Evolutionary conservation across 2,329 filamentous ascomycete species (phyloP).

Genomic region (Canariomyces notabilis): DNA sequence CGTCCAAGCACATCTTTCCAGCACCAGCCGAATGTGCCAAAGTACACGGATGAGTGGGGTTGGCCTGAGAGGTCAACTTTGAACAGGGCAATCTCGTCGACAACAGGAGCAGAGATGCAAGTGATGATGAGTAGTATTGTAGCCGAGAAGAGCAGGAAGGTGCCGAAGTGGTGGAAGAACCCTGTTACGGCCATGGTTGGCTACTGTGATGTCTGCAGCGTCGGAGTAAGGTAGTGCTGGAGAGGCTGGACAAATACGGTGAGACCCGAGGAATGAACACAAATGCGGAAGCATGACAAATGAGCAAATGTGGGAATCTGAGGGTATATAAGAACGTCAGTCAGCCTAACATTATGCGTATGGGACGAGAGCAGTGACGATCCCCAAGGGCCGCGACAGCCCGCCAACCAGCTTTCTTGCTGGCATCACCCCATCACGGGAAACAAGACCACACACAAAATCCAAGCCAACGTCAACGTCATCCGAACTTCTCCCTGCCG

Average conservation of each 20-base stretch:
- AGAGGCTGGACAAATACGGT: neutral
- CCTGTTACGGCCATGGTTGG: slow-evolving; percentile 43
- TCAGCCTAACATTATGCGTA: neutral
- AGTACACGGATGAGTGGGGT: slow-evolving; percentile 5
- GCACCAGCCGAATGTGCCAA: slow-evolving; percentile 59
- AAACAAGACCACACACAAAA: neutral
- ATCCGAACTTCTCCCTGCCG: neutral
- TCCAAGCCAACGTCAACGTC: neutral
- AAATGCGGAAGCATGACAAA: neutral
- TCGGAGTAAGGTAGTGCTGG: too few relatives aligned
- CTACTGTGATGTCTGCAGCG: too few relatives aligned
- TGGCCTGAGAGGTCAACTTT: slow-evolving; percentile 43
- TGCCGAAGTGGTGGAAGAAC: slow-evolving; percentile 53
- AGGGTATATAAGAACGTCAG: neutral
- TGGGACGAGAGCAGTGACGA: neutral
- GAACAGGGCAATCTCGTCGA: slow-evolving; percentile 50
- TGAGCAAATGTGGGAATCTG: neutral
- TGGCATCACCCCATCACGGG: neutral
- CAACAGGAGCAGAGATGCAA: slow-evolving; percentile 54
- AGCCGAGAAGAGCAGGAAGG: slow-evolving; percentile 51
- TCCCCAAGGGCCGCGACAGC: neutral
- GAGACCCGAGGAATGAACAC: neutral
- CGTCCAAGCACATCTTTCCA: slow-evolving; percentile 19
- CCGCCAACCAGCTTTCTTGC: neutral
- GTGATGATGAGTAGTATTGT: slow-evolving; percentile 54